Evolutionary conservation across 163 green algal species (phyloP).

Genomic region (Chlorella variabilis): DNA sequence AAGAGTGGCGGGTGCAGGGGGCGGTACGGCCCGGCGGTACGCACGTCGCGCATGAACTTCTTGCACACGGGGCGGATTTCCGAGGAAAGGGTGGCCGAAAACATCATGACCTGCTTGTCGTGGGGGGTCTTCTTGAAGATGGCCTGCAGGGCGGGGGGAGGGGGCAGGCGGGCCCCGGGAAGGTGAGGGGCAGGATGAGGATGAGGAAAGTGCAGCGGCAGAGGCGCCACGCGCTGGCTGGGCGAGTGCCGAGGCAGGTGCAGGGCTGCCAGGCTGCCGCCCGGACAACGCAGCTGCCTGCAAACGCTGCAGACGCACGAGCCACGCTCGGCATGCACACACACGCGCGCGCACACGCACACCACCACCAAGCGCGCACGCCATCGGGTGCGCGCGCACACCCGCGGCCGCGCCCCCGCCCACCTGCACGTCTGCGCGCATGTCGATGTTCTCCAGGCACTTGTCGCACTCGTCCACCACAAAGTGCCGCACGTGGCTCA

Average conservation of each 20-base stretch:
- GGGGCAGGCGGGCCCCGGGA: too few relatives aligned
- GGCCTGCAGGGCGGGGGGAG: conserved; percentile 63
- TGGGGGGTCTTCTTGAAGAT: conserved; percentile 99
- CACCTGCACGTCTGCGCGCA: conserved; percentile 93
- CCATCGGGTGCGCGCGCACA: too few relatives aligned
- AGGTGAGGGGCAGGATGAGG: too few relatives aligned
- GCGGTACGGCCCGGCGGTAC: conserved; percentile 24
- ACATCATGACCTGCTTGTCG: conserved; percentile 99
- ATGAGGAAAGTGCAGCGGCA: too few relatives aligned
- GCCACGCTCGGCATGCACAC: background rate
- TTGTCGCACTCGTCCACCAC: conserved; percentile 99
- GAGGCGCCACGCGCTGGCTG: too few relatives aligned
- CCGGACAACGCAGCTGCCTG: too few relatives aligned
- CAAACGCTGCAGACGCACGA: background rate
- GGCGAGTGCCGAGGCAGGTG: too few relatives aligned
- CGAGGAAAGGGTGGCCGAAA: conserved; percentile 92
- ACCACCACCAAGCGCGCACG: background rate
- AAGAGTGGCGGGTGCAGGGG: background rate
- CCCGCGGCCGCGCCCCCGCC: too few relatives aligned
- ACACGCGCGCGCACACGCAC: too few relatives aligned
- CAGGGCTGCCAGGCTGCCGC: too few relatives aligned
- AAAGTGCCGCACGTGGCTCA: conserved; percentile 93
- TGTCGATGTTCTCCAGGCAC: conserved; percentile 98
- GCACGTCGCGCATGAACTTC: conserved; percentile 98
- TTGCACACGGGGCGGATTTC: conserved; percentile 97